A percentile compares a stretch with the other conserved stretches of the same genome.
Evolutionary conservation across 192 early-diverging fungal genomes (phyloP).

Genomic region (Podila horticola): DNA sequence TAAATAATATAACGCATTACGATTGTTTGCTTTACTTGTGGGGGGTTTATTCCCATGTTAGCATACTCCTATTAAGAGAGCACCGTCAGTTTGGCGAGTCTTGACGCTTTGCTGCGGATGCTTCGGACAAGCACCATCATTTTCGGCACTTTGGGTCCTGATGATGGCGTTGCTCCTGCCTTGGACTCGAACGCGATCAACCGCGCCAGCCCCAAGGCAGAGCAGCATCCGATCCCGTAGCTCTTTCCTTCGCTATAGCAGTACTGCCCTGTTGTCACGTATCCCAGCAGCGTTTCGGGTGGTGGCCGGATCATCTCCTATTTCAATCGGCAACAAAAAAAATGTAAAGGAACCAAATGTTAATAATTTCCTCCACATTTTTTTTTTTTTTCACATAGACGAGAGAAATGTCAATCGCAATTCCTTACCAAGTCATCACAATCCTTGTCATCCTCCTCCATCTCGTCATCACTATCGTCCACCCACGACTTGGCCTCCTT

Average conservation of each 20-base stretch:
- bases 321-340: background rate
- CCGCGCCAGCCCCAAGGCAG: slow-evolving; percentile 57
- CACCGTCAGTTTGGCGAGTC: slow-evolving; percentile 59
- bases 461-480: slow-evolving; percentile 50
- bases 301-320: slow-evolving; percentile 54
- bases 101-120: slow-evolving; percentile 56
- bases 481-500: slow-evolving; percentile 28
- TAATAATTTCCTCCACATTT: background rate
- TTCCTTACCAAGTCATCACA: slow-evolving; percentile 27
- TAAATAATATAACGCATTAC: too few species aligned
- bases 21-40: too few species aligned
- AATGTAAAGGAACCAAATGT: background rate
- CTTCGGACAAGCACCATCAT: slow-evolving; percentile 65
- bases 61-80: slow-evolving; percentile 3
- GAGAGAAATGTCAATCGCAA: background rate
- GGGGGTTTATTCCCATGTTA: too few species aligned
- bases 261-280: slow-evolving; percentile 76
- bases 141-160: slow-evolving; percentile 16
- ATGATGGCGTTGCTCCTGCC: slow-evolving; percentile 16
- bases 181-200: slow-evolving; percentile 47
- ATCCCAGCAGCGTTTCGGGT: slow-evolving; percentile 66
- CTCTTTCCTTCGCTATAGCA: slow-evolving; percentile 70
- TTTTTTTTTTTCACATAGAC: background rate
- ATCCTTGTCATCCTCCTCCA: slow-evolving; percentile 22
- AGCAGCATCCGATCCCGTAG: slow-evolving; percentile 73